Conservation (phyloP, 495 filamentous ascomycete species). For the Hypomontagnella submonticulosa region DNA sequence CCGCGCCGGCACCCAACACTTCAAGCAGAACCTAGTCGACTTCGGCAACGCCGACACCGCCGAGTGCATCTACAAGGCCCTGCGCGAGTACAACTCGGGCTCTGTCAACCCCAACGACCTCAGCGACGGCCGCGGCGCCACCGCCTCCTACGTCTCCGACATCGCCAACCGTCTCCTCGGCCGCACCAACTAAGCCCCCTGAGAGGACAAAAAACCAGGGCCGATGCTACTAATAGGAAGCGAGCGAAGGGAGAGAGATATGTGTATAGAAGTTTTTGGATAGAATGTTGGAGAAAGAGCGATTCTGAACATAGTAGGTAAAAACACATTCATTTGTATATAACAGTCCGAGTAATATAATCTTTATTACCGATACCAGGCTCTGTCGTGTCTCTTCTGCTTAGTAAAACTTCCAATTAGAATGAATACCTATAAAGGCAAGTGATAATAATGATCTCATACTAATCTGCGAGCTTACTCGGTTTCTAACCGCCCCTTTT, state of each 20-base stretch:
- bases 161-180: constrained; percentile 54
- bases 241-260: background rate
- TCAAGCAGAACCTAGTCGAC: constrained; percentile 50
- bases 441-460: too few species aligned
- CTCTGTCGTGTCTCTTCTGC: background rate
- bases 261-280: background rate
- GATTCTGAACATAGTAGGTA: background rate
- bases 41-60: constrained; percentile 44
- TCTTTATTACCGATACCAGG: background rate
- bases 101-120: constrained; percentile 51
- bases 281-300: background rate
- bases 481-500: too few species aligned
- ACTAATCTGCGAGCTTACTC: too few species aligned
- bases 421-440: too few species aligned
- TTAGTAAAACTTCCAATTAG: background rate
- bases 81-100: constrained; percentile 57
- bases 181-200: constrained; percentile 39
- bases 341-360: constrained; percentile 14
- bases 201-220: too few species aligned
- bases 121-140: constrained; percentile 50
- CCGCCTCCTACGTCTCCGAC: constrained; percentile 52
- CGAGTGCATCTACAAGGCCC: constrained; percentile 55
- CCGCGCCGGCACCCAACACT: constrained; percentile 50
- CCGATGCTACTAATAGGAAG: background rate
- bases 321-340: constrained; percentile 28